Evolutionary conservation across 2,329 filamentous ascomycete species (phyloP), one percentile per base, ranked within the genome.

Genomic region (Botrytis byssoidea): DNA sequence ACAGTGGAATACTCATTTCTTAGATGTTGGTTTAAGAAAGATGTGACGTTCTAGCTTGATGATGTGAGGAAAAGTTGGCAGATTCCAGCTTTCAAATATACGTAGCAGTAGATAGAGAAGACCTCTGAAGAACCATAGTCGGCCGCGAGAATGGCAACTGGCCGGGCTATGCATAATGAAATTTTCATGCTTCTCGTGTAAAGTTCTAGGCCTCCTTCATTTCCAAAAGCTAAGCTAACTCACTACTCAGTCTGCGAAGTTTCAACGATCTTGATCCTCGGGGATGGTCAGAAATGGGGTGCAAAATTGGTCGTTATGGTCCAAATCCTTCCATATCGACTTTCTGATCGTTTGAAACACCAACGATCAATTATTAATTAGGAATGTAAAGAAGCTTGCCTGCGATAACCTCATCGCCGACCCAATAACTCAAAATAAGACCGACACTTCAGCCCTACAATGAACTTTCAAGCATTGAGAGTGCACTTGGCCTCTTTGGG

Each of bases 41-140:
- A 40, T 42, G 35, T 42, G 37, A 40, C 25, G n/a, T 37, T 63
- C 22, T 35, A 57, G n/a, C 48, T 57, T 59, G 12, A 29, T 60
- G 20, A 22, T 57, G 2, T 44, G 25, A 42, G 20, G 29, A 48
- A 69, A 69, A 57, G 55, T 40, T 44, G 55, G 67, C 51, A 70
- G 55, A 46, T 60, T n/a, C n/a, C 37, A 42, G 55, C 55, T 60
- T 59, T 60, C 55, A 70, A 70, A 60, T 60, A 70, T 48, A 66
- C 64, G 25, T 70, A 57, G 51, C 67, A 70, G 22, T 25, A 22
- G 67, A 59, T 25, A 60, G n/a, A 44, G 22, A n/a, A 60, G 18
- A 44, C n/a, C 51, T 70, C 1, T 32, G 18, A 4, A 46, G 37
- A 29, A 42, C 18, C 35, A 16, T 6, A 16, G 25, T 60, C n/a